Evolutionary conservation across 306 rosid species (phyloP).

Genomic region (Malus orientalis): DNA sequence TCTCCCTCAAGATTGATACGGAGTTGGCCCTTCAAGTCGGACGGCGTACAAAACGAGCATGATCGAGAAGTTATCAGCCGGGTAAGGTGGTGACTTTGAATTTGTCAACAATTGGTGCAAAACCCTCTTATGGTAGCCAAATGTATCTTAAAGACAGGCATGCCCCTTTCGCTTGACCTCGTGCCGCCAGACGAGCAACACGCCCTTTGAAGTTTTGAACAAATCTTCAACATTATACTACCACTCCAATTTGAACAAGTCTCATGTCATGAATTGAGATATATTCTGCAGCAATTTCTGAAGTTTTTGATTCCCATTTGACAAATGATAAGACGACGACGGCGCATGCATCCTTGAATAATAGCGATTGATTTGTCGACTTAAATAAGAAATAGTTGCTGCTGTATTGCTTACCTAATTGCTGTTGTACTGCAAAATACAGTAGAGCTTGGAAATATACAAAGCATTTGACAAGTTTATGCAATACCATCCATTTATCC

Average conservation of each 20-base stretch:
- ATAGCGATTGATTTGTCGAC: too few species aligned
- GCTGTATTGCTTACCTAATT: not conserved
- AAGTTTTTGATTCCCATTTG: not conserved
- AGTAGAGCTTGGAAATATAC: too few species aligned
- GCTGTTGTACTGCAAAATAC: too few species aligned
- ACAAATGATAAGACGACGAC: not conserved
- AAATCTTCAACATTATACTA: not conserved
- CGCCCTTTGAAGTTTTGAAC: not conserved
- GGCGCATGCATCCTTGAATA: not conserved
- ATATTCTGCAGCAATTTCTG: not conserved
- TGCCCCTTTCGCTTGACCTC: not conserved
- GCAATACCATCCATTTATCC: not conserved
- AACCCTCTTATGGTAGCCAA: not conserved
- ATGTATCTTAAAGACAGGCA: not conserved
- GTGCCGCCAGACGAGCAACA: not conserved
- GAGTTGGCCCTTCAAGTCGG: constrained; percentile 92
- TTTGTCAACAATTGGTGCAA: not conserved
- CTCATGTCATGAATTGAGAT: not conserved
- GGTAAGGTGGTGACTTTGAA: not conserved
- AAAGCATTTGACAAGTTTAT: not conserved
- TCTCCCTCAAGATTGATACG: constrained; percentile 87
- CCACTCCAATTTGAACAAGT: not conserved
- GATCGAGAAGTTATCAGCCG: not conserved
- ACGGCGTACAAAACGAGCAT: constrained; percentile 83
- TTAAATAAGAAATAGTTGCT: too few species aligned